These are phyloP conservation scores for Pelargonium australe DNA, from an alignment of 441 rosid genomes.

Conservation along the genomic window DNA sequence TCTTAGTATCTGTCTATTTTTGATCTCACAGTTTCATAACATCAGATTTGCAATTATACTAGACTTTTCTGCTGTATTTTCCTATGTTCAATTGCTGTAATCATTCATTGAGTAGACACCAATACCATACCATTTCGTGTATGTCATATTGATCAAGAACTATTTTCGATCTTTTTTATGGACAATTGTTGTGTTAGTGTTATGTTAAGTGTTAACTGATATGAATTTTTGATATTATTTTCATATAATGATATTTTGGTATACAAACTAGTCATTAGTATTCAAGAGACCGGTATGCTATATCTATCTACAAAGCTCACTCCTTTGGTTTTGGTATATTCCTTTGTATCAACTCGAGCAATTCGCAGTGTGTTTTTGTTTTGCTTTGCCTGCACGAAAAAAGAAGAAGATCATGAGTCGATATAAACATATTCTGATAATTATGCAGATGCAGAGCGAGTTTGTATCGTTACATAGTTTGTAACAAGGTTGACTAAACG, in stretches of 20 bases:
- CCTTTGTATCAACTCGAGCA: constrained; percentile 33
- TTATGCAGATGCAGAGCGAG: background rate
- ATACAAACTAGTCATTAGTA: constrained; percentile 3
- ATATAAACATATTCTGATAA: background rate
- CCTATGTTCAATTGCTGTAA: too few species aligned
- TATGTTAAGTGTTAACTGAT: background rate
- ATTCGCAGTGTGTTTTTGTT: constrained; percentile 41
- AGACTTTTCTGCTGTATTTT: too few species aligned
- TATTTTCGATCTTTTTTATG: background rate
- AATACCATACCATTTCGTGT: background rate
- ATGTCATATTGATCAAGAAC: background rate
- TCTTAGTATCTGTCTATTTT: background rate
- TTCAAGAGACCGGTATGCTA: constrained; percentile 11
- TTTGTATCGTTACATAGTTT: constrained; percentile 51
- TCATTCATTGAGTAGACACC: too few species aligned
- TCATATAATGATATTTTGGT: background rate
- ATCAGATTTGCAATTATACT: too few species aligned
- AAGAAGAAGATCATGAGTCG: constrained; percentile 1
- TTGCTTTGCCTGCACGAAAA: constrained; percentile 56
- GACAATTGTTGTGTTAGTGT: background rate
- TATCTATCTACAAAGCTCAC: background rate
- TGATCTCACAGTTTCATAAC: background rate
- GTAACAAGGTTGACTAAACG: constrained; percentile 75
- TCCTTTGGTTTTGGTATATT: constrained; percentile 1
- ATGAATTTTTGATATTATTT: background rate